phyloP scores from a whole-genome alignment of 2,329 filamentous ascomycete genomes.

The Graphilbum sp. region DNA sequence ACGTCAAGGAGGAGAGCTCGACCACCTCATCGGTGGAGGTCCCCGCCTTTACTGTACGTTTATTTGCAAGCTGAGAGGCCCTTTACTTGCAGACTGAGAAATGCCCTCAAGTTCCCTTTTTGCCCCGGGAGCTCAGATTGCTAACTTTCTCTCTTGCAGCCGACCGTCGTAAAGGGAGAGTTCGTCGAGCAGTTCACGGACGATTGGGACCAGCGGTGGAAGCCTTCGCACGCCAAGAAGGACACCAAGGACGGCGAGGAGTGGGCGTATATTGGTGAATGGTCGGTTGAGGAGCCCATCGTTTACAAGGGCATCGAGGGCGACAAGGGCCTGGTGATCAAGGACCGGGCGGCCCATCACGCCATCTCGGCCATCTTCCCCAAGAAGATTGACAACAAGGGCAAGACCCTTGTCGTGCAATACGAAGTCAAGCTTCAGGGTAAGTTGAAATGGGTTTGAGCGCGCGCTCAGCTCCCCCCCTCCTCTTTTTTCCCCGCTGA shows the following conservation, averaged over 20 bases:
- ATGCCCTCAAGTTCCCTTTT: too few relatives aligned
- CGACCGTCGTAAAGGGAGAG: conserved; percentile 72
- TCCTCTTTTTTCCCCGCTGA: too few relatives aligned
- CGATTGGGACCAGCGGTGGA: conserved; percentile 89
- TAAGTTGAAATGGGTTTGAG: too few relatives aligned
- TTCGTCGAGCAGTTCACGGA: conserved; percentile 99
- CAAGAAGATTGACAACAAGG: conserved; percentile 93
- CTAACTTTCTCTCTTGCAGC: conserved; percentile 33
- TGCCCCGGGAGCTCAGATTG: not conserved
- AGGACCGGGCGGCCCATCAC: conserved; percentile 95
- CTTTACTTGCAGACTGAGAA: too few relatives aligned
- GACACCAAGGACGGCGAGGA: conserved; percentile 70
- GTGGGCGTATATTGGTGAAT: conserved; percentile 95
- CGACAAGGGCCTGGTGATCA: conserved; percentile 93
- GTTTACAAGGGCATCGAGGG: conserved; percentile 85
- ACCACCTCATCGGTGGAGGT: conserved; percentile 39
- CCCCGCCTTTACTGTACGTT: conserved; percentile 75
- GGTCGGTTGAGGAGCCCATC: conserved; percentile 86
- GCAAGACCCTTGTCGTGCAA: conserved; percentile 90
- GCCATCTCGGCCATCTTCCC: conserved; percentile 98
- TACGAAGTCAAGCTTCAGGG: conserved; percentile 99
- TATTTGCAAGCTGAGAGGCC: too few relatives aligned
- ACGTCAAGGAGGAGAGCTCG: conserved; percentile 33
- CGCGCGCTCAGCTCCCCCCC: too few relatives aligned
- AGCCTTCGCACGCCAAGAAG: conserved; percentile 93